Evolutionary conservation across 768 basidiomycete species (phyloP), one percentile per base, ranked within the genome.

Genomic region (Lentinus brumalis): DNA sequence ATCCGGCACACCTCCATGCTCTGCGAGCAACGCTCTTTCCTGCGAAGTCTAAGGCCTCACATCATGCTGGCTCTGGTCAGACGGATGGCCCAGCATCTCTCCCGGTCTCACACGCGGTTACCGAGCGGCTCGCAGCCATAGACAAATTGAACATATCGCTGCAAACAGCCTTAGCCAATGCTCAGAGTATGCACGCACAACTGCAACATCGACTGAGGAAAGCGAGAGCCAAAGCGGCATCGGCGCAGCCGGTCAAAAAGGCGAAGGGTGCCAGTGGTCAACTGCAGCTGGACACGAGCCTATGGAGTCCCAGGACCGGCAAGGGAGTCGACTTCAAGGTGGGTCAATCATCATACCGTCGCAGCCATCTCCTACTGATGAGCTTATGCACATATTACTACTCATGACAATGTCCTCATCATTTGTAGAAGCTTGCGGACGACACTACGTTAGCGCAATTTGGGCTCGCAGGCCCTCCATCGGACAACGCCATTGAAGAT

Each of bases 1-100:
- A 83, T 57, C 81, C 79, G 29, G 53, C 57, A 14, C 47, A 63
- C 29, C 40, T 67, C 6, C 63, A 53, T 15, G 39, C 61, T 8
- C 61, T 67, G 26, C 18, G 35, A n/a, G 42, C 50, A 1, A 59
- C 63, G 42, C 61, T 67, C 46, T 67, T 65, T 45, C 45, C 62
- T n/a, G 21, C 21, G 21, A 45, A 30, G 26, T 21, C 46, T 2
- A n/a, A 39, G 1, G 31, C 50, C 4, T 14, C 38, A 18, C 30
- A 38, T 15, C 12, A 30, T 9, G 45, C 52, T 1, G 14, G 32
- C 12, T 50, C n/a, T 29, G 49, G 38, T 1, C 14, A 42, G 3
- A 9, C 21, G 47, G 18, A 29, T 21, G 39, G 16, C 26, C 7
- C 21, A 12, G 38, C 14, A 4, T 55, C 41, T 11, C 2, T 6